A percentile compares a stretch with the other conserved stretches of the same genome.
Conservation (phyloP, 2,329 filamentous ascomycete species). For the Nigrospora sphaerica region DNA sequence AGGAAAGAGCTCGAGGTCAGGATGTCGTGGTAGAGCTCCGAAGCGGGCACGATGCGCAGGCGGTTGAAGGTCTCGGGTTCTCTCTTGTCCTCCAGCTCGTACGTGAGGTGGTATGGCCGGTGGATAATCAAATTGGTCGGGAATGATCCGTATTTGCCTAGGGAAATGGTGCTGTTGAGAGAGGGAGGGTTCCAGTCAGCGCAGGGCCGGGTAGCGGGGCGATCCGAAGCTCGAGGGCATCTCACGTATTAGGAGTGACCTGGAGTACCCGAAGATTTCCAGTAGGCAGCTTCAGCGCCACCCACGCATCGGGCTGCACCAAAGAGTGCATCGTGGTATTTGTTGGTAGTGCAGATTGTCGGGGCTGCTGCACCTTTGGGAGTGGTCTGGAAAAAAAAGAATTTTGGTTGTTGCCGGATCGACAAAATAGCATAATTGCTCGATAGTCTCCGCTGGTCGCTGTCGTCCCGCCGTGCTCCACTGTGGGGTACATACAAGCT, state of each 20-base stretch:
- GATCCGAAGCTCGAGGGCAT: conserved; percentile 5
- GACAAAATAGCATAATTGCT: too few relatives aligned
- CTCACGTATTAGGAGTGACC: conserved; percentile 53
- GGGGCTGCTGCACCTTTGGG: too few relatives aligned
- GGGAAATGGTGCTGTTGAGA: conserved; percentile 63
- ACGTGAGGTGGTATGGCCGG: conserved; percentile 88
- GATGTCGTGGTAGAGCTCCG: conserved; percentile 78
- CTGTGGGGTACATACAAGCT: too few relatives aligned
- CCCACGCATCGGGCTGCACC: conserved; percentile 53
- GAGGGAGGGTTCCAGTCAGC: neutral
- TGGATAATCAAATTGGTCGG: conserved; percentile 82
- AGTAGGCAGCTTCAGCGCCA: conserved; percentile 51
- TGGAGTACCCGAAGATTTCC: conserved; percentile 51
- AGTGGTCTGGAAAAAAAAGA: too few relatives aligned
- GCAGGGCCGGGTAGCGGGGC: conserved; percentile 4
- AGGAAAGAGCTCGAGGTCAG: conserved; percentile 37
- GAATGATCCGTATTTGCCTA: conserved; percentile 91
- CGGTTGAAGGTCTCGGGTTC: conserved; percentile 58
- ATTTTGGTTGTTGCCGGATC: too few relatives aligned
- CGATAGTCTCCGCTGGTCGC: too few relatives aligned
- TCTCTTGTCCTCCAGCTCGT: conserved; percentile 71
- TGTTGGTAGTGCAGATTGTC: neutral
- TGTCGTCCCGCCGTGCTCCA: too few relatives aligned
- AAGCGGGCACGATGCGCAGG: conserved; percentile 70
- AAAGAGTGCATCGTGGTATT: conserved; percentile 30